Evolutionary conservation across 805 yeast genomes (phyloP), one percentile per base, ranked within the genome.

Genomic region (Vanderwaltozyma polyspora): DNA sequence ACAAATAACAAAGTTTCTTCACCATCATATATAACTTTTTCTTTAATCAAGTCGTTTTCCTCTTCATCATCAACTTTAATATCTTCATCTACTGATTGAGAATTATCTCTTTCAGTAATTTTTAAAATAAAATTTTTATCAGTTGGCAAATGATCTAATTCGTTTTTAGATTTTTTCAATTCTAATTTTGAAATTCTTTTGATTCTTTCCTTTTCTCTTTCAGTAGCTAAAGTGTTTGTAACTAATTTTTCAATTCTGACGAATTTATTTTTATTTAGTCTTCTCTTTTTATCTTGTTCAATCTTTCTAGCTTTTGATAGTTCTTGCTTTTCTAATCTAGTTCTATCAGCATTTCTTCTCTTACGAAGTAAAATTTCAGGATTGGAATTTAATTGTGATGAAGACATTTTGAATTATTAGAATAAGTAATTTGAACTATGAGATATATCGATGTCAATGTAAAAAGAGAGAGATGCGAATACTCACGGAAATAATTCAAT

Each of bases 281-380:
- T 54, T 40, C 62, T 56, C 43, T 65, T 68, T 53, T 63, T 64
- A 43, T 58, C 59, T 40, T 66, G 60, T 42, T 62, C 65, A 35
- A 66, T 67, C 28, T 61, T 63, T 55, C 69, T 73, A 47, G 64
- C 60, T 42, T 66, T 66, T 12, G 77, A 76, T 36, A 68, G 67
- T 43, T 77, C 81, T 56, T 79, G 89, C 51, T 78, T 81, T 55
- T 77, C 82, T 35, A 80, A 48, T 55, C 86, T 70, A 45, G 76
- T 64, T 56, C 79, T 66, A 55, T 81, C 89, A 39, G 79, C 80
- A 52, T 79, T 72, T 64, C 80, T 82, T 62, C 93, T 74, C 64
- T 81, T 82, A 52, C 76, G 74, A 42, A 82, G 67, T 46, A 82
- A 72, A 36, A 82, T 68, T 57, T 82, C 91, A 25, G 91, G 89